Conservation (phyloP, 1,139 yeast species). For the Pichia sp. region DNA sequence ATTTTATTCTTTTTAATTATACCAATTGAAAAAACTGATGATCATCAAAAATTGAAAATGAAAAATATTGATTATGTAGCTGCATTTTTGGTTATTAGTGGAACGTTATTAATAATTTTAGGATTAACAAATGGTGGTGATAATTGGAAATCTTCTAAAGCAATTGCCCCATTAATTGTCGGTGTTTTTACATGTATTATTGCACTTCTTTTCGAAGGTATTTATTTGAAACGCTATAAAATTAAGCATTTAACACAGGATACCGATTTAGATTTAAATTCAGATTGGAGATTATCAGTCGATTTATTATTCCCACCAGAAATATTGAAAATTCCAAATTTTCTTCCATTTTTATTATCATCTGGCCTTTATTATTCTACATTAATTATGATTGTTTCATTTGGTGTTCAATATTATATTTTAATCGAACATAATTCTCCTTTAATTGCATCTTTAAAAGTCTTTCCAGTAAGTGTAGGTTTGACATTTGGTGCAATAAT, state of each 20-base stretch:
- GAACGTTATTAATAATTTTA: constrained; percentile 29
- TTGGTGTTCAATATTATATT: constrained; percentile 17
- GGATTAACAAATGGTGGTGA: constrained; percentile 34
- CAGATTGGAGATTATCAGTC: constrained; percentile 17
- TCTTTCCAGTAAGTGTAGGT: constrained; percentile 23
- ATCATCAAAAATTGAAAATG: constrained; percentile 16
- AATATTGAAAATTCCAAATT: constrained; percentile 17
- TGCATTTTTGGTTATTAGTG: constrained; percentile 25
- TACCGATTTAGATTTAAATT: background rate
- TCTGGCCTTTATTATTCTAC: constrained; percentile 10
- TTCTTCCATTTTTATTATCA: constrained; percentile 14
- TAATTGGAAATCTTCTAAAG: constrained; percentile 29
- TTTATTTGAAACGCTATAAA: constrained; percentile 17
- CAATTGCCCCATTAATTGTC: constrained; percentile 27
- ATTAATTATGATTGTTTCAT: constrained; percentile 10
- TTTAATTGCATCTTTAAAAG: constrained; percentile 27
- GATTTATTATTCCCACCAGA: constrained; percentile 23
- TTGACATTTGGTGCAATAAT: constrained; percentile 13
- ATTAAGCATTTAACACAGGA: constrained; percentile 4
- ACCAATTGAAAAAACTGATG: constrained; percentile 24
- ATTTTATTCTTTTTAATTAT: constrained; percentile 21
- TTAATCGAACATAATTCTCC: constrained; percentile 21
- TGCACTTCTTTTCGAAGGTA: constrained; percentile 19
- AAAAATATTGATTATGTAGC: constrained; percentile 29
- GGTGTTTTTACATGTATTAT: constrained; percentile 25